A percentile compares a stretch with the other conserved stretches of the same genome.
These are phyloP conservation scores for Rhazya stricta DNA, from an alignment of 257 asterid species.

Conservation along the genomic window DNA sequence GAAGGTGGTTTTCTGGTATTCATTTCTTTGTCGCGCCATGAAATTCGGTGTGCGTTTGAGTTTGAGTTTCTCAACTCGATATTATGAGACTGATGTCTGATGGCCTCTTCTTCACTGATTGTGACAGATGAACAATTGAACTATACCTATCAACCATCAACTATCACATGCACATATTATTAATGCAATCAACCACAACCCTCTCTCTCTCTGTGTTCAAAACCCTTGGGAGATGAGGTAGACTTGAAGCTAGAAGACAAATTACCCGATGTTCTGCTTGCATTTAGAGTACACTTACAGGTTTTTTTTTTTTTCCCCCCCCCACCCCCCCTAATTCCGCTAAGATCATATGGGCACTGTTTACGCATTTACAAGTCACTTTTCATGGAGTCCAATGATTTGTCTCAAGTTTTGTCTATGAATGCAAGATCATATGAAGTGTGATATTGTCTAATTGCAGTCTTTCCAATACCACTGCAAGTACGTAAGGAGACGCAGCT, in stretches of 20 bases:
- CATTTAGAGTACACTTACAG: not conserved
- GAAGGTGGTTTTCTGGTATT: not conserved
- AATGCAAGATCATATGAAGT: too few species aligned
- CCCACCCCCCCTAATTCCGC: not conserved
- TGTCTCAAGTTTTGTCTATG: too few species aligned
- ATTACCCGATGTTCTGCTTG: not conserved
- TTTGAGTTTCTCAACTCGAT: conserved; percentile 16
- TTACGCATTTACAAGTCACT: not conserved
- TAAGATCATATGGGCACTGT: too few species aligned
- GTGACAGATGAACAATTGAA: conserved; percentile 31
- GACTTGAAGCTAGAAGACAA: conserved; percentile 3
- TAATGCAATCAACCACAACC: not conserved
- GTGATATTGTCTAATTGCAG: too few species aligned
- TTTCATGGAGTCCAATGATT: not conserved
- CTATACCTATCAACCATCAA: conserved; percentile 29
- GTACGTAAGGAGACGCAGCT: too few species aligned
- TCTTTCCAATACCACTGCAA: too few species aligned
- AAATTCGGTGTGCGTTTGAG: conserved; percentile 24
- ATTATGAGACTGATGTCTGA: not conserved
- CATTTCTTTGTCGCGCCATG: conserved; percentile 17
- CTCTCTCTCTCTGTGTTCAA: not conserved
- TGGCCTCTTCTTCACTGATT: conserved; percentile 17
- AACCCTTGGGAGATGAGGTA: conserved; percentile 1
- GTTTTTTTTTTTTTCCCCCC: not conserved
- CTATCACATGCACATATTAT: conserved; percentile 17